phyloP scores from a whole-genome alignment of 768 basidiomycete genomes.

The Myochromella boudieri region DNA sequence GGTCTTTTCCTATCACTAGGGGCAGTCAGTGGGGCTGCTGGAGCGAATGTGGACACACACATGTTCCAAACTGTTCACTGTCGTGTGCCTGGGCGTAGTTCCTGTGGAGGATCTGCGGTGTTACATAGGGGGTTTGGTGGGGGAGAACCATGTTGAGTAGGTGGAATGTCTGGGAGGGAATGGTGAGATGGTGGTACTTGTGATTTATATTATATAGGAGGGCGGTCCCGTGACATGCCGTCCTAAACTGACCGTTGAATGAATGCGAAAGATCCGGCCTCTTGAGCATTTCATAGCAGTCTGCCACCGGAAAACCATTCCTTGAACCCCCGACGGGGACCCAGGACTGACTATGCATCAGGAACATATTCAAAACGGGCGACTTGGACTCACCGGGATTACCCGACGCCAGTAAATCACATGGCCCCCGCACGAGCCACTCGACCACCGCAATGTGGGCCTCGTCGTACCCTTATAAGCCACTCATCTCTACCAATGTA shows the following conservation, averaged over 20 bases:
- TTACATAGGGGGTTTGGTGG: constrained; percentile 81
- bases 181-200: constrained; percentile 18
- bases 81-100: constrained; percentile 78
- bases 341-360: constrained; percentile 14
- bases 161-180: constrained; percentile 16
- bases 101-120: constrained; percentile 87
- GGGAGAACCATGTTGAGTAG: constrained; percentile 59
- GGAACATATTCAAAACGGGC: not conserved
- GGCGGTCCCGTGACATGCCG: constrained; percentile 20
- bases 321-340: constrained; percentile 33
- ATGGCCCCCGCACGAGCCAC: constrained; percentile 12
- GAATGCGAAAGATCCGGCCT: constrained; percentile 20
- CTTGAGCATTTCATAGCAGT: constrained; percentile 30
- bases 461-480: constrained; percentile 1
- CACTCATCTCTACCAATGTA: not conserved
- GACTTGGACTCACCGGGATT: constrained; percentile 25
- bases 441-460: constrained; percentile 2
- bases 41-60: constrained; percentile 38
- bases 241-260: too few species aligned
- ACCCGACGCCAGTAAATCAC: constrained; percentile 23
- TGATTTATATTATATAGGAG: constrained; percentile 20
- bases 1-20: constrained; percentile 85
- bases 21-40: constrained; percentile 7
- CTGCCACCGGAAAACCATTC: constrained; percentile 31
- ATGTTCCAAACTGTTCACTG: constrained; percentile 54